phyloP scores from a whole-genome alignment of 1,284 basidiomycete species.

The Microbotryum scabiosae region DNA sequence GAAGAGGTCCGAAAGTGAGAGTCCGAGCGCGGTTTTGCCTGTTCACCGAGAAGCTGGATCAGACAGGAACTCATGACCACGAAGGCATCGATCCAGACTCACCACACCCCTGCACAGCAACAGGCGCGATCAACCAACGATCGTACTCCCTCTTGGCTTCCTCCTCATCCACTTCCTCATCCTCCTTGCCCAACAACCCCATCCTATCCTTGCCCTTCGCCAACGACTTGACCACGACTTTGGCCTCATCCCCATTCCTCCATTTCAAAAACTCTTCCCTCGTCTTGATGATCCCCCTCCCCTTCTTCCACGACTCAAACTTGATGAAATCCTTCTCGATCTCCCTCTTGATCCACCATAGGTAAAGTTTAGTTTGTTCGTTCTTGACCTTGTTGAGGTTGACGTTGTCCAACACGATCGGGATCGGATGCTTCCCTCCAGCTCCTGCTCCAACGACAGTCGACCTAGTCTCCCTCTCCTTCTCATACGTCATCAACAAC shows the following conservation, averaged over 20 bases:
- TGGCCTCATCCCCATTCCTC: constrained; percentile 46
- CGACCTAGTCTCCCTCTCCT: background rate
- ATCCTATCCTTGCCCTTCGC: constrained; percentile 11
- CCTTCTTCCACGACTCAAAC: constrained; percentile 61
- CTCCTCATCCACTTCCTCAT: constrained; percentile 24
- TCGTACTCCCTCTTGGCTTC: constrained; percentile 23
- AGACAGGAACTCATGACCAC: background rate
- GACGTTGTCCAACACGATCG: constrained; percentile 15
- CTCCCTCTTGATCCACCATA: constrained; percentile 55
- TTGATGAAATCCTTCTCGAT: constrained; percentile 54
- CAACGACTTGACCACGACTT: constrained; percentile 31
- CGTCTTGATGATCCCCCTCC: constrained; percentile 74
- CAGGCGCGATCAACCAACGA: constrained; percentile 60
- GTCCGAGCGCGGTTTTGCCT: constrained; percentile 82
- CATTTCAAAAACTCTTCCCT: constrained; percentile 71
- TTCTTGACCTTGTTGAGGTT: constrained; percentile 35
- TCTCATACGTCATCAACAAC: constrained; percentile 46
- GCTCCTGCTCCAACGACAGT: constrained; percentile 46
- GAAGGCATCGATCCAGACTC: constrained; percentile 36
- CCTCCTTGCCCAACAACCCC: constrained; percentile 20
- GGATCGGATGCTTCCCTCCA: background rate
- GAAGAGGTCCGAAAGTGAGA: constrained; percentile 71
- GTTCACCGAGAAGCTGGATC: background rate
- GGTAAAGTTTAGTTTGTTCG: constrained; percentile 43
- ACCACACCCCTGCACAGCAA: constrained; percentile 91